phyloP scores from a whole-genome alignment of 768 basidiomycete species.

The Podaxis sp. region DNA sequence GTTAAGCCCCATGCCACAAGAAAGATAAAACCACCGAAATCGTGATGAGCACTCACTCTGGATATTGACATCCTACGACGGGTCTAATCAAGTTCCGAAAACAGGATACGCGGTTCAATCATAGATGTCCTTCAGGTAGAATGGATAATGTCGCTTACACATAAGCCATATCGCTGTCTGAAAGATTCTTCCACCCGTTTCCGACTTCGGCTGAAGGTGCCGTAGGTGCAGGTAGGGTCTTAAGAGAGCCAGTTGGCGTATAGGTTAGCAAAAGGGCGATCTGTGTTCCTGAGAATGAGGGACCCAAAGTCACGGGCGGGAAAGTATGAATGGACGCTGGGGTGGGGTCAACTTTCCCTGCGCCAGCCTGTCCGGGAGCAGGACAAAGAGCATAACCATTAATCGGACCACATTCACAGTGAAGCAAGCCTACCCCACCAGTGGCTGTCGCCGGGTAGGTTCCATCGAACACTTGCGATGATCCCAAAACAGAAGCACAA shows the following conservation, averaged over 20 bases:
- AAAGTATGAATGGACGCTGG: constrained; percentile 49
- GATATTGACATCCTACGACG: constrained; percentile 62
- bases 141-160: constrained; percentile 31
- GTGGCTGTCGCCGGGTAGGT: constrained; percentile 63
- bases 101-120: not conserved
- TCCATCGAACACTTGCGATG: constrained; percentile 44
- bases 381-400: not conserved
- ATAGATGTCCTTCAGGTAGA: constrained; percentile 1
- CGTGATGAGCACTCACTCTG: constrained; percentile 33
- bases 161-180: constrained; percentile 56
- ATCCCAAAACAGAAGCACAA: constrained; percentile 33
- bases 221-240: constrained; percentile 58
- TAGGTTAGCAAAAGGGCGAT: constrained; percentile 60
- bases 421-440: constrained; percentile 42
- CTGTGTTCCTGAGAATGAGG: constrained; percentile 48
- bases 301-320: constrained; percentile 59
- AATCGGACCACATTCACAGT: not conserved
- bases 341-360: constrained; percentile 53
- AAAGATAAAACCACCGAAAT: not conserved
- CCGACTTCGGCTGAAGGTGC: constrained; percentile 54
- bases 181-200: constrained; percentile 70
- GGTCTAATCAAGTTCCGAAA: constrained; percentile 24
- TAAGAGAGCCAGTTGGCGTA: constrained; percentile 62
- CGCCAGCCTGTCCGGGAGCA: constrained; percentile 35
- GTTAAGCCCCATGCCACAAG: constrained; percentile 3